Base-by-base conservation (phyloP, 306 rosid genomes). In the Spatholobus suberectus region DNA sequence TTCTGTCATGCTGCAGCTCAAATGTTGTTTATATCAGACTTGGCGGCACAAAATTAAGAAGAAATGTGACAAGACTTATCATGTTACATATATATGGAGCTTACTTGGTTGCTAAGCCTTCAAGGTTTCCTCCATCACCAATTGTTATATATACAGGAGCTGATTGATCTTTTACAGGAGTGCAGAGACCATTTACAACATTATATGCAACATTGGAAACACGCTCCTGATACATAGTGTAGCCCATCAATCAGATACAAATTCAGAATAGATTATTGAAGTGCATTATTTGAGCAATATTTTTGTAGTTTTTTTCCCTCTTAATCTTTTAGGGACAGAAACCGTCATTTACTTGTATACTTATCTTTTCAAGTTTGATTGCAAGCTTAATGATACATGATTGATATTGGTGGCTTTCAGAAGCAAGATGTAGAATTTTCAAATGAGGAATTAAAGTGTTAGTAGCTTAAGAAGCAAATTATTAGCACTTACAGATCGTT, bases 91-190 rank as follows among this genome's bases (percentile, higher is more conserved):
- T 11, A 21, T n/a, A n/a, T n/a, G n/a, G 80, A 83, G 59, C 92
- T 85, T 89, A 95, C 98, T 89, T 92, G 87, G 77, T 88, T 58
- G 94, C 95, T 71, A 93, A 90, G 88, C 96, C 98, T 90, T 95
- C 98, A 67, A 85, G 46, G 81, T 95, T 95, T 32, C 98, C 98
- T 79, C 98, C 98, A 77, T 95, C 99, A 12, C 99, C 99, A 37
- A 93, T 89, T 70, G 92, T 95, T 74, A 95, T 88, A 85, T 95
- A 95, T 8, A 95, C 97, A 37, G 96, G 99, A 54, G 99, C 99
- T 32, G 89, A 87, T 47, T 82, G 90, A 80, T 95, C 93, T 71
- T 87, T 89, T 12, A 93, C 81, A 3, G 98, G 96, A 61, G 26
- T 49, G 87, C 97, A 95, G 20, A 66, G 58, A 13, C 98, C 98